phyloP scores from a whole-genome alignment of 805 yeast genomes.

The Starmerella khaoyaiensis region DNA sequence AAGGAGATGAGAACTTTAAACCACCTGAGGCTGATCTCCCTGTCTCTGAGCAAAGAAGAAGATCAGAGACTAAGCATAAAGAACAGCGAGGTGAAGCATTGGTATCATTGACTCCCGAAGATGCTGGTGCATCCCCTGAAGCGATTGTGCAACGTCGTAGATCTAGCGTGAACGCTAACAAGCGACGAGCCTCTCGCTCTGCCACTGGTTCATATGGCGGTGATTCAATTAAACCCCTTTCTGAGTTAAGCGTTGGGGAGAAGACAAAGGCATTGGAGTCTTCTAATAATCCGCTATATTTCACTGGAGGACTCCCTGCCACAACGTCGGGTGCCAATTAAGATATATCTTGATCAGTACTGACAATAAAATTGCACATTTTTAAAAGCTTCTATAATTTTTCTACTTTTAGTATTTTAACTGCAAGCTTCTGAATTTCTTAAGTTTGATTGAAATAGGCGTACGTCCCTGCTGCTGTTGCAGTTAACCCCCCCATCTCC shows the following conservation, averaged over 20 bases:
- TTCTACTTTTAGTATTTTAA: too few relatives aligned
- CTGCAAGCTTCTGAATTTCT: too few relatives aligned
- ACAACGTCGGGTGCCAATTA: too few relatives aligned
- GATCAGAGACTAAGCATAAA: constrained; percentile 12
- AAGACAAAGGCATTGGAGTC: constrained; percentile 6
- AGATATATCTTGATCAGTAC: too few relatives aligned
- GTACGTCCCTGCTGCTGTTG: too few relatives aligned
- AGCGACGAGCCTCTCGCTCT: constrained; percentile 11
- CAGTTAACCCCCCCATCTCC: too few relatives aligned
- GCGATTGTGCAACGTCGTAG: constrained; percentile 13
- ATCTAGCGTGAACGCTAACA: constrained; percentile 8
- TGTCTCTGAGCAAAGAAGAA: constrained; percentile 9
- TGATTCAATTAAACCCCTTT: constrained; percentile 8
- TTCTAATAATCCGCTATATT: constrained; percentile 11
- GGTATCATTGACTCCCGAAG: constrained; percentile 12
- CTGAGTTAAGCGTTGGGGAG: constrained; percentile 8
- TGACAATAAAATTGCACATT: too few relatives aligned
- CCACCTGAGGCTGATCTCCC: constrained; percentile 15
- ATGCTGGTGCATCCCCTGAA: constrained; percentile 9
- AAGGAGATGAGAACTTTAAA: constrained; percentile 13
- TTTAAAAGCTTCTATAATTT: too few relatives aligned
- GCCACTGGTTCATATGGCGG: constrained; percentile 17
- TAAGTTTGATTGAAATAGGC: too few relatives aligned
- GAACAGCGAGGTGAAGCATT: constrained; percentile 6
- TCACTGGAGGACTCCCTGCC: constrained; percentile 12